A percentile compares a stretch with the other conserved stretches of the same genome.
phyloP scores from a whole-genome alignment of 805 yeast genomes.

The Candida vaughaniae region DNA sequence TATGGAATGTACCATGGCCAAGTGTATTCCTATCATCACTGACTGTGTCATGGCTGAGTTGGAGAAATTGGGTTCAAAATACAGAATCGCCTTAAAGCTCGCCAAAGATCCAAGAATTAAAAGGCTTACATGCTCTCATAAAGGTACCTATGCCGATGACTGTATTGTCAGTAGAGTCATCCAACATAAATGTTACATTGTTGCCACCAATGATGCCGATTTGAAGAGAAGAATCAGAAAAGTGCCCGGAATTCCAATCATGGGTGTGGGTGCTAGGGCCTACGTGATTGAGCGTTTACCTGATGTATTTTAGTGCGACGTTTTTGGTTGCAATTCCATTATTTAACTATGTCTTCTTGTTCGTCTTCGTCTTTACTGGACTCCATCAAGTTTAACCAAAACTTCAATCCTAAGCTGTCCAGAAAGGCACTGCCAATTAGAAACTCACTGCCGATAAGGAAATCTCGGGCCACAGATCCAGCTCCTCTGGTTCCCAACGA shows the following conservation, averaged over 20 bases:
- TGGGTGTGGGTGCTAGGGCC: conserved; percentile 94
- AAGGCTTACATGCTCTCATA: conserved; percentile 84
- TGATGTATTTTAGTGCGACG: conserved; percentile 62
- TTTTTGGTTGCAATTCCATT: too few species aligned
- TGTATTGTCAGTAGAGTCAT: conserved; percentile 89
- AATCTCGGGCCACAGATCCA: background rate
- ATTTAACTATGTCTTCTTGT: too few species aligned
- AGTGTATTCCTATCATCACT: conserved; percentile 92
- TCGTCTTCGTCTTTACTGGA: too few species aligned
- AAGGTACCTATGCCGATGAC: conserved; percentile 98
- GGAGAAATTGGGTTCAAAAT: conserved; percentile 93
- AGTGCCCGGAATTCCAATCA: conserved; percentile 94
- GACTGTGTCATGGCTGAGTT: conserved; percentile 98
- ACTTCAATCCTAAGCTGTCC: too few species aligned
- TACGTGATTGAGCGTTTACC: conserved; percentile 95
- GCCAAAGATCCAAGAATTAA: conserved; percentile 93
- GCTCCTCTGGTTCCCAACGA: background rate
- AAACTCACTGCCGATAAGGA: background rate
- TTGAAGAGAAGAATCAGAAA: conserved; percentile 90
- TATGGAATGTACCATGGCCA: conserved; percentile 94
- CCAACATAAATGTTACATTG: conserved; percentile 95
- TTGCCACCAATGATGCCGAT: conserved; percentile 98
- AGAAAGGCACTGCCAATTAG: too few species aligned
- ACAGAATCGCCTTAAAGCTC: conserved; percentile 85
- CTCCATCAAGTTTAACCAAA: too few species aligned